Conservation (phyloP, 148 eudicot species). For the Linanthus parryae region DNA sequence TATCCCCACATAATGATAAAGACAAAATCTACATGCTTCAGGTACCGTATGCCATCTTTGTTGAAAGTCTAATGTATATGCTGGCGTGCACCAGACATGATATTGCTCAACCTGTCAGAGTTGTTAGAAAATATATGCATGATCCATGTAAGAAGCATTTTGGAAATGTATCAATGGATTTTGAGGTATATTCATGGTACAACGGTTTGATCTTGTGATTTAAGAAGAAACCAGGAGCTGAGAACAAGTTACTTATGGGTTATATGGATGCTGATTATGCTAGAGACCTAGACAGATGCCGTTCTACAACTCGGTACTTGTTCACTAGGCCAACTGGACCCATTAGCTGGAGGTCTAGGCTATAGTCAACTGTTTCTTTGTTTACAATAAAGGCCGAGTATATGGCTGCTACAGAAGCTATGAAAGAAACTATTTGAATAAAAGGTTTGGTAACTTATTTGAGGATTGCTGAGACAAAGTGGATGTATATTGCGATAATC, state of each 20-base stretch:
- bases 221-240: no score
- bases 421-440: not conserved
- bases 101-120: not conserved
- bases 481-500: not conserved
- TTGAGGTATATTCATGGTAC: not conserved
- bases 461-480: not conserved
- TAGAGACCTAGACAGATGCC: no score
- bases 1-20: not conserved
- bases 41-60: not conserved
- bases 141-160: not conserved
- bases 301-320: not conserved
- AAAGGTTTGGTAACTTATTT: not conserved
- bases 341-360: not conserved
- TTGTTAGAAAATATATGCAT: slow-evolving; percentile 2
- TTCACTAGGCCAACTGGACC: not conserved
- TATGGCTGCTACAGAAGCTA: not conserved
- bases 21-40: not conserved
- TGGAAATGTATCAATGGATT: not conserved
- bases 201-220: no score
- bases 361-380: not conserved
- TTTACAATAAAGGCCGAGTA: not conserved
- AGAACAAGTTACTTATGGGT: no score
- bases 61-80: not conserved
- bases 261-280: no score
- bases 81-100: not conserved